Conservation (phyloP, 495 filamentous ascomycete species). For the Podospora australis region DNA sequence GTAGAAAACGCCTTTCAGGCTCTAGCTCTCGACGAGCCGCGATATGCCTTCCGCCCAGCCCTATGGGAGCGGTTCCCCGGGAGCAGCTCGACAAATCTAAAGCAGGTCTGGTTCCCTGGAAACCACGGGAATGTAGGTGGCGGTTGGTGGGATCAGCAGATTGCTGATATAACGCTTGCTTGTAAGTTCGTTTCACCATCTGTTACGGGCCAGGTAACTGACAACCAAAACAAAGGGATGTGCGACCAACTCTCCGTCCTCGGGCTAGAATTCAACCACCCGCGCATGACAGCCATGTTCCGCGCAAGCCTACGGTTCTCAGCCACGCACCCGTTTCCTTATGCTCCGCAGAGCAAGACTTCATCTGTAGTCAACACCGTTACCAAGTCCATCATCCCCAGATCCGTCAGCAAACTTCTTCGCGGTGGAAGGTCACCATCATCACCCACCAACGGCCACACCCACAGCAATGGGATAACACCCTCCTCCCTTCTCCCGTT, state of each 20-base stretch:
- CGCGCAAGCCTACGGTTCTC: conserved; percentile 22
- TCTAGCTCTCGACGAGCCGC: conserved; percentile 63
- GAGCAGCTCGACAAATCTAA: conserved; percentile 36
- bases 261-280: conserved; percentile 29
- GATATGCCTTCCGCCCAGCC: conserved; percentile 55
- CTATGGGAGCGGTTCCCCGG: conserved; percentile 45
- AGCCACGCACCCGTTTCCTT: conserved; percentile 28
- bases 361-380: not conserved
- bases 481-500: not conserved
- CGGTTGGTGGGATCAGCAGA: conserved; percentile 30
- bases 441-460: not conserved
- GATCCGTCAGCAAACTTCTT: conserved; percentile 4
- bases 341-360: conserved; percentile 8
- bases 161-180: conserved; percentile 26
- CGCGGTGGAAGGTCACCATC: not conserved
- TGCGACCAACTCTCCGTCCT: conserved; percentile 29
- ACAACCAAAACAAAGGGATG: conserved; percentile 23
- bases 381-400: conserved; percentile 6
- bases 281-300: conserved; percentile 21
- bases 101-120: conserved; percentile 68
- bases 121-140: conserved; percentile 60
- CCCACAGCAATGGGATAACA: not conserved
- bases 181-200: conserved; percentile 10
- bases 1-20: conserved; percentile 68
- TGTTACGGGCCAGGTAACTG: not conserved